Conservation (phyloP, 2,329 filamentous ascomycete genomes). For the Penicillium sp. region DNA sequence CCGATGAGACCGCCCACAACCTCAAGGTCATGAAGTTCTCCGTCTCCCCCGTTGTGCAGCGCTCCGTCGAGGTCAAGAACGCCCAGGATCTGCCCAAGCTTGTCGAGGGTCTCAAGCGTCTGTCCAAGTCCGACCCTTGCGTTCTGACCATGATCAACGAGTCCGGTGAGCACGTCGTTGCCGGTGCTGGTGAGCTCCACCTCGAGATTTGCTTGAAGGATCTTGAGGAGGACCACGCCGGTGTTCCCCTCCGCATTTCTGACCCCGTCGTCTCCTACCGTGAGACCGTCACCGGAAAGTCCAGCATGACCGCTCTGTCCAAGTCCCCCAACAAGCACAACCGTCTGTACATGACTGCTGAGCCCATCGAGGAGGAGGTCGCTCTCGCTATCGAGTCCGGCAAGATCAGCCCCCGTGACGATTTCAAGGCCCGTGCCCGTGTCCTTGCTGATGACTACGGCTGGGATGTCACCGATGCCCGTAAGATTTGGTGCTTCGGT, state of each 20-base stretch:
- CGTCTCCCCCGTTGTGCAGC: constrained; percentile 97
- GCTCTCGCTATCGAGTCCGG: constrained; percentile 86
- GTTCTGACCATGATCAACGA: constrained; percentile 87
- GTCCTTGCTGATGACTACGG: constrained; percentile 94
- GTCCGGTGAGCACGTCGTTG: constrained; percentile 98
- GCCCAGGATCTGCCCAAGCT: constrained; percentile 99
- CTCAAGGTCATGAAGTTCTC: constrained; percentile 99
- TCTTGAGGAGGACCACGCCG: constrained; percentile 98
- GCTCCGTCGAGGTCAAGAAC: constrained; percentile 99
- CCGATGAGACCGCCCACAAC: constrained; percentile 97
- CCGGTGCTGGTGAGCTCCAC: constrained; percentile 98
- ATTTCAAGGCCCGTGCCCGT: constrained; percentile 98
- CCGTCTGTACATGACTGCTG: constrained; percentile 94
- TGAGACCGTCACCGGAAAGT: constrained; percentile 86
- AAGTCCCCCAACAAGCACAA: constrained; percentile 99
- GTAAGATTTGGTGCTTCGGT: constrained; percentile 99
- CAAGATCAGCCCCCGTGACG: constrained; percentile 93
- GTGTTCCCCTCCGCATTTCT: constrained; percentile 96
- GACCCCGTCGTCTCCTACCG: constrained; percentile 98
- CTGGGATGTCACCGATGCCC: constrained; percentile 99
- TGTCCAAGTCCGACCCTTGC: constrained; percentile 99
- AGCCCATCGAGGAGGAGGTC: constrained; percentile 91
- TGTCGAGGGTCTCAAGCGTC: constrained; percentile 99
- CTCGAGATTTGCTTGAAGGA: constrained; percentile 99
- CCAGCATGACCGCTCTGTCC: constrained; percentile 94